A percentile compares a stretch with the other conserved stretches of the same genome.
These are phyloP conservation scores for Gentiana dahurica DNA, from an alignment of 257 asterid genomes.

Conservation along the genomic window DNA sequence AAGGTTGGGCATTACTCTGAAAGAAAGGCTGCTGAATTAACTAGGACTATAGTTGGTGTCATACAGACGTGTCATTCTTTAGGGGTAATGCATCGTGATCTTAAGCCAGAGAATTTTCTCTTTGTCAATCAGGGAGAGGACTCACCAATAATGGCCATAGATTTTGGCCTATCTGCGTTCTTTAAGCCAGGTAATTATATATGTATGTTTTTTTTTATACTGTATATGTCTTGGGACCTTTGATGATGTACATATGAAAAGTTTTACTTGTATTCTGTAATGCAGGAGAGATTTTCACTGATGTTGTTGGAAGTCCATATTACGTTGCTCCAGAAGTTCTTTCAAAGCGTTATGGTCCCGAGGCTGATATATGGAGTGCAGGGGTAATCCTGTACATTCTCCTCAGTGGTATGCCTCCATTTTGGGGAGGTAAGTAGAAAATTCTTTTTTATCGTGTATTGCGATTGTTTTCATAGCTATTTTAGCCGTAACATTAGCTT, in stretches of 20 bases:
- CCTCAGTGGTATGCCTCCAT: slow-evolving; percentile 22
- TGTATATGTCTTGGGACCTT: no score
- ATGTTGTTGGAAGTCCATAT: slow-evolving; percentile 27
- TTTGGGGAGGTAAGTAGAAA: slow-evolving; percentile 19
- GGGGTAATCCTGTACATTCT: slow-evolving; percentile 24
- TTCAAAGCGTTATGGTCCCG: slow-evolving; percentile 14
- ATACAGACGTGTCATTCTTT: slow-evolving; percentile 75
- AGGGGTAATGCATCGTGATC: slow-evolving; percentile 92
- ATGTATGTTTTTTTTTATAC: no score
- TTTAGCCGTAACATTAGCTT: neutral
- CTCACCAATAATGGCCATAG: slow-evolving; percentile 70
- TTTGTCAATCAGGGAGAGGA: slow-evolving; percentile 67
- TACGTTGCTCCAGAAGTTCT: slow-evolving; percentile 29
- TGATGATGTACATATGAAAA: no score
- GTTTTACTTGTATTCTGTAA: no score
- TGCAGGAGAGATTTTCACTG: slow-evolving; percentile 47
- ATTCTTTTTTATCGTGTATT: neutral
- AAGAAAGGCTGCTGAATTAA: slow-evolving; percentile 73
- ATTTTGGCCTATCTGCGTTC: slow-evolving; percentile 77
- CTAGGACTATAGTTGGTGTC: slow-evolving; percentile 67
- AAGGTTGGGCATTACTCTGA: slow-evolving; percentile 80
- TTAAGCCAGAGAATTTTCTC: slow-evolving; percentile 88
- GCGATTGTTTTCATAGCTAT: neutral
- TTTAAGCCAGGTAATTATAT: slow-evolving; percentile 64
- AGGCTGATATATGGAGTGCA: slow-evolving; percentile 26